These are phyloP conservation scores for Hanseniaspora opuntiae DNA, from an alignment of 805 yeast genomes.

Conservation along the genomic window DNA sequence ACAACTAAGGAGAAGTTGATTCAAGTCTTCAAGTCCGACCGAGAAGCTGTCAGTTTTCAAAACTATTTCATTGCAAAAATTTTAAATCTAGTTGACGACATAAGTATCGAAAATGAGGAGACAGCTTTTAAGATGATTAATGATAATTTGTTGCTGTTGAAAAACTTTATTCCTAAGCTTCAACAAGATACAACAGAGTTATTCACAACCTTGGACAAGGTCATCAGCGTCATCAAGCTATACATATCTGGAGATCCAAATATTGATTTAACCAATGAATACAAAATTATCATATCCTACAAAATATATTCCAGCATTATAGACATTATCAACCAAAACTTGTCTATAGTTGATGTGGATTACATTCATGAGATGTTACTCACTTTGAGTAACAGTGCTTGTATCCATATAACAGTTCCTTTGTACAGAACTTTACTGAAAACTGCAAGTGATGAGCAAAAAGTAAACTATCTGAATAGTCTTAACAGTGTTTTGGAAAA, in stretches of 20 bases:
- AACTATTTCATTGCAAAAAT: neutral
- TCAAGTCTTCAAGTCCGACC: neutral
- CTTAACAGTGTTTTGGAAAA: neutral
- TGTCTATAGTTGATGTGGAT: neutral
- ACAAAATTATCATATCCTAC: neutral
- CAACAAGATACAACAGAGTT: neutral
- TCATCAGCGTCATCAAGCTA: neutral
- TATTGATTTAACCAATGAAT: neutral
- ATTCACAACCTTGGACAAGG: neutral
- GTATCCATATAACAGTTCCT: constrained; percentile 10
- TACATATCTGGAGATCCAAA: constrained; percentile 11
- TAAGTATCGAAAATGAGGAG: neutral
- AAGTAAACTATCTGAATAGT: neutral
- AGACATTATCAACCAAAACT: neutral
- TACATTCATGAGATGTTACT: neutral
- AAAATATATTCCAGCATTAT: constrained; percentile 6
- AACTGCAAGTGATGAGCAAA: neutral
- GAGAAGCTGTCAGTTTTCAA: neutral
- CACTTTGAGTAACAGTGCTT: constrained; percentile 7
- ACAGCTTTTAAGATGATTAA: neutral
- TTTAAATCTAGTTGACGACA: neutral
- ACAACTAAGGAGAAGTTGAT: neutral
- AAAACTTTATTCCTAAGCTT: neutral
- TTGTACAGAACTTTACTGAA: neutral
- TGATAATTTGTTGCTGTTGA: neutral